Evolutionary conservation across 2,329 filamentous ascomycete genomes (phyloP).

Genomic region (Podosphaera xanthii): DNA sequence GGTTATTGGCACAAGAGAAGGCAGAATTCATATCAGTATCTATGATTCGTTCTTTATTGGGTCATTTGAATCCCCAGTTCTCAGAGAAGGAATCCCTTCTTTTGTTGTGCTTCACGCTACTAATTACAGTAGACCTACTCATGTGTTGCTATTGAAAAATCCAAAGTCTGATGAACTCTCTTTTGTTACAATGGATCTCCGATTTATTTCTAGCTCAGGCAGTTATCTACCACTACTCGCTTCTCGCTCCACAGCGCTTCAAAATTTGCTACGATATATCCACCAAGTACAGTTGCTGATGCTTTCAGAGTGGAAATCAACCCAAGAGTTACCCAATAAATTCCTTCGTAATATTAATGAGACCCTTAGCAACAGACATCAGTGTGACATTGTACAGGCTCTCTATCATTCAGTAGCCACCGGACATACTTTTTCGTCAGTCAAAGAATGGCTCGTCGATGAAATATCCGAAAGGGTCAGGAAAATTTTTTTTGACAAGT

Average conservation of each 20-base stretch:
- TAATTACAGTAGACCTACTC: conserved; percentile 51
- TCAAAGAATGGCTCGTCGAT: conserved; percentile 78
- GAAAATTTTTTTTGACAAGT: not conserved
- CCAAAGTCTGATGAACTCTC: conserved; percentile 23
- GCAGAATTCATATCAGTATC: conserved; percentile 53
- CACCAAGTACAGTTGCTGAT: conserved; percentile 62
- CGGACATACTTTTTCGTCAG: conserved; percentile 49
- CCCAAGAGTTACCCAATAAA: conserved; percentile 53
- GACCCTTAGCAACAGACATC: conserved; percentile 42
- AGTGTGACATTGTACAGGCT: conserved; percentile 47
- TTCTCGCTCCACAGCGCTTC: conserved; percentile 66
- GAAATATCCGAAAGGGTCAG: conserved; percentile 51
- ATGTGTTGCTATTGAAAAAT: conserved; percentile 41
- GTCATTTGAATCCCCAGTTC: conserved; percentile 26
- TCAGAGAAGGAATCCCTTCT: conserved; percentile 10
- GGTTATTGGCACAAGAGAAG: conserved; percentile 48
- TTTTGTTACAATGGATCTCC: conserved; percentile 60
- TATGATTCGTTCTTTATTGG: conserved; percentile 73
- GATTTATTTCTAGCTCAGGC: conserved; percentile 56
- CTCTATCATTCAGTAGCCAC: conserved; percentile 70
- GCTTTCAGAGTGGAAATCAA: conserved; percentile 59
- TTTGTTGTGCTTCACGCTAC: conserved; percentile 37
- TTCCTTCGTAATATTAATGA: conserved; percentile 60
- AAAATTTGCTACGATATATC: conserved; percentile 70
- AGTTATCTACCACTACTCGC: conserved; percentile 67